Percentiles rank a stretch among this genome's conserved stretches.
Conservation (phyloP, 208 protist species). For the Leishmania tropica region DNA sequence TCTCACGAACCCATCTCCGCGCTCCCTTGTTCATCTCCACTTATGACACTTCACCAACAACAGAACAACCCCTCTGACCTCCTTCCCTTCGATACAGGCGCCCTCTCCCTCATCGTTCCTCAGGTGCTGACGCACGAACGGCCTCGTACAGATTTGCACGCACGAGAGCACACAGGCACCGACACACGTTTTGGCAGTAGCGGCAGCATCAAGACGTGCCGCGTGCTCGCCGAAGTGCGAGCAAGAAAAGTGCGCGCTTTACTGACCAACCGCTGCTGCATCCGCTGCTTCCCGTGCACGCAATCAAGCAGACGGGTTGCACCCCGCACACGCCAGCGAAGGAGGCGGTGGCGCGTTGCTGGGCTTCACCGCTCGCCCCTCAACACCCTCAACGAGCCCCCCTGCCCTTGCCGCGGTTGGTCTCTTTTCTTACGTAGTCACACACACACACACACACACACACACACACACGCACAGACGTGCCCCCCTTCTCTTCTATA, state of each 20-base stretch:
- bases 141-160: background rate
- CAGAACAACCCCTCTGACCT: background rate
- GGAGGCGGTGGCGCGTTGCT: conserved; percentile 17
- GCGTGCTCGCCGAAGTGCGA: background rate
- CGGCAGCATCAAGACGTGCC: background rate
- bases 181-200: background rate
- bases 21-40: background rate
- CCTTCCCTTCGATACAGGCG: background rate
- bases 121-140: background rate
- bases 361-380: conserved; percentile 1
- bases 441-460: background rate
- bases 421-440: background rate
- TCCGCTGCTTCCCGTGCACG: background rate
- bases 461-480: background rate
- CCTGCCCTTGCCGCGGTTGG: background rate
- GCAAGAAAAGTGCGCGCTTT: background rate
- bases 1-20: background rate
- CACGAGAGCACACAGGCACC: background rate
- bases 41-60: background rate
- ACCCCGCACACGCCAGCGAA: background rate
- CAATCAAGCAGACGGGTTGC: background rate
- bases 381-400: background rate
- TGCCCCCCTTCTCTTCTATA: background rate
- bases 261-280: conserved; percentile 1
- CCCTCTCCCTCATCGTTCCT: background rate